phyloP scores from a whole-genome alignment of 495 filamentous ascomycete species.

The Penicillium nucicola region DNA sequence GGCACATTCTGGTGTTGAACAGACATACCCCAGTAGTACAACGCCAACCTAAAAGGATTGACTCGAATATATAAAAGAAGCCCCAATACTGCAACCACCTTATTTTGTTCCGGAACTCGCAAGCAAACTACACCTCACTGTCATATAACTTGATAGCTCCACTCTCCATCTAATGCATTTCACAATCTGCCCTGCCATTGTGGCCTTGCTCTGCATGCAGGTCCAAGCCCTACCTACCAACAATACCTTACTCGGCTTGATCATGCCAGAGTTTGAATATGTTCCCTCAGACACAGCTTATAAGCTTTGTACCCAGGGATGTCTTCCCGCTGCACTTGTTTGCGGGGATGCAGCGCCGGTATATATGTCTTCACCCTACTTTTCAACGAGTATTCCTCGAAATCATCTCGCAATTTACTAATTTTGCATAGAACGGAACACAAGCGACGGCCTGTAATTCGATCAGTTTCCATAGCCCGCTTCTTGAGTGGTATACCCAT shows the following conservation, averaged over 20 bases:
- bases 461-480: not conserved
- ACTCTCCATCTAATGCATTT: not conserved
- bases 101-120: not conserved
- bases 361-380: not conserved
- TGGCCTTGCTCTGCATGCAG: not conserved
- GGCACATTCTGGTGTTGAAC: not conserved
- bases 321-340: not conserved
- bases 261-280: not conserved
- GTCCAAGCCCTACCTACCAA: not conserved
- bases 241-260: not conserved
- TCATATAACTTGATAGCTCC: not conserved
- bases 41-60: not conserved
- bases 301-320: slow-evolving; percentile 1
- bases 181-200: not conserved
- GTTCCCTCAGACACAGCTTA: not conserved
- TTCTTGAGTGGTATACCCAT: slow-evolving; percentile 5
- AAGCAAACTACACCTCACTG: not conserved
- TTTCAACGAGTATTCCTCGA: too few species aligned
- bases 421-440: not conserved
- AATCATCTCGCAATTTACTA: too few species aligned
- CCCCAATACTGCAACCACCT: not conserved
- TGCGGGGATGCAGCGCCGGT: not conserved
- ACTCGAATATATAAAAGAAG: not conserved
- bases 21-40: not conserved
- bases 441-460: not conserved